A percentile compares a stretch with the other conserved stretches of the same genome.
phyloP scores from a whole-genome alignment of 352 stramenopile species.

The Phytophthora constricta region DNA sequence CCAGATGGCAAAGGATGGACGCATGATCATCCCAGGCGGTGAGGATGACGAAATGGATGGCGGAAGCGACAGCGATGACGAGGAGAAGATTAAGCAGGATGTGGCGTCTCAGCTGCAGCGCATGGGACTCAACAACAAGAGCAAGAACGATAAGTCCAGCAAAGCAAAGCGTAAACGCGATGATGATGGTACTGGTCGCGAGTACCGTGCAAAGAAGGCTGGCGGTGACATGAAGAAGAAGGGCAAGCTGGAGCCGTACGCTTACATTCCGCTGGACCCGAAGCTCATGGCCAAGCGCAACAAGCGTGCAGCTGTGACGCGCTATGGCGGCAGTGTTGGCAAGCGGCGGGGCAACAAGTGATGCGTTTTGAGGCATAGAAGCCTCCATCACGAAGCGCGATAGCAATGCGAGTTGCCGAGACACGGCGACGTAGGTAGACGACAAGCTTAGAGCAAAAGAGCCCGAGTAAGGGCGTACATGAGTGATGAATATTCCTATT shows the following conservation, averaged over 20 bases:
- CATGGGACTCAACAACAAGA: conserved; percentile 79
- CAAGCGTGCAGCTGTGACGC: conserved; percentile 80
- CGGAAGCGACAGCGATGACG: conserved; percentile 63
- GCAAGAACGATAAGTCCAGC: conserved; percentile 32
- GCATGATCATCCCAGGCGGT: conserved; percentile 84
- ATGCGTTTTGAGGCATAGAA: neutral
- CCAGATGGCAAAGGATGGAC: conserved; percentile 92
- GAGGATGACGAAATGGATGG: conserved; percentile 60
- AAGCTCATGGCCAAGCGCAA: conserved; percentile 94
- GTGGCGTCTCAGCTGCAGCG: conserved; percentile 80
- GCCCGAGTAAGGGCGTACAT: conserved; percentile 10
- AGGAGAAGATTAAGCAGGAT: conserved; percentile 86
- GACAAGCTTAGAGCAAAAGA: conserved; percentile 31
- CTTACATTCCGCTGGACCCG: conserved; percentile 97
- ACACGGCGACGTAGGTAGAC: conserved; percentile 35
- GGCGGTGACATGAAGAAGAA: conserved; percentile 97
- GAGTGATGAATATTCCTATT: conserved; percentile 40
- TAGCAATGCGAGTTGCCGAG: neutral
- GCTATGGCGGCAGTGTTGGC: conserved; percentile 79
- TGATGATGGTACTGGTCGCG: conserved; percentile 70
- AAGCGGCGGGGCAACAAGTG: conserved; percentile 71
- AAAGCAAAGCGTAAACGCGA: conserved; percentile 65
- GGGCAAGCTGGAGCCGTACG: conserved; percentile 97
- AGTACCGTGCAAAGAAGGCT: conserved; percentile 96
- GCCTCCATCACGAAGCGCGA: conserved; percentile 15